Evolutionary conservation across 2,329 filamentous ascomycete genomes (phyloP).

Genomic region (Pseudogymnoascus sp.): DNA sequence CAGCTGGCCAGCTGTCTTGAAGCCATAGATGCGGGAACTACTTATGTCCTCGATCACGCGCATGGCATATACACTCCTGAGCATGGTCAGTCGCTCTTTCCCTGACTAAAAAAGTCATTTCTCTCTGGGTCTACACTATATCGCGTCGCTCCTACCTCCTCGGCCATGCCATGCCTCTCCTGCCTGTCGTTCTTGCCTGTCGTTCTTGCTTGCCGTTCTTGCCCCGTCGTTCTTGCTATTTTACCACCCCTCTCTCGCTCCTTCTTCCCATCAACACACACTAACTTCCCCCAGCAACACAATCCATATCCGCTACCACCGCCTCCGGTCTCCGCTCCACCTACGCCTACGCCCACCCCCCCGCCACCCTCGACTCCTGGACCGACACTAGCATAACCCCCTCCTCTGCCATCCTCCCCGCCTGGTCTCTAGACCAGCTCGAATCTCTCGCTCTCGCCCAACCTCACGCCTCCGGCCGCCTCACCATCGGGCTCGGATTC

Average conservation of each 20-base stretch:
- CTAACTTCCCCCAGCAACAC: constrained; percentile 15
- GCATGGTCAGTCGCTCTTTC: constrained; percentile 22
- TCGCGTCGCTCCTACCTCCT: constrained; percentile 13
- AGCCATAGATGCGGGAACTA: constrained; percentile 35
- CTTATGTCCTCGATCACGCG: constrained; percentile 34
- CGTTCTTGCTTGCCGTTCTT: too few relatives aligned
- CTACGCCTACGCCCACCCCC: constrained; percentile 34
- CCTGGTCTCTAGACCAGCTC: constrained; percentile 33
- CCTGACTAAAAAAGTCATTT: background rate
- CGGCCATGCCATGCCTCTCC: background rate
- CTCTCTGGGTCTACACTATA: background rate
- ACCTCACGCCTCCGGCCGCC: constrained; percentile 28
- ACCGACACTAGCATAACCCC: constrained; percentile 21
- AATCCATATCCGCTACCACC: constrained; percentile 32
- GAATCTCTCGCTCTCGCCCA: constrained; percentile 27
- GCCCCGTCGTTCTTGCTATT: background rate
- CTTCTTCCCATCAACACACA: background rate
- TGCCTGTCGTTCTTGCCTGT: too few relatives aligned
- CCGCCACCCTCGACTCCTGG: constrained; percentile 26
- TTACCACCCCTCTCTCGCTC: background rate
- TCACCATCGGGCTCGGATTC: constrained; percentile 37
- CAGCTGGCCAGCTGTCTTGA: constrained; percentile 34
- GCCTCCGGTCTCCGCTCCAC: constrained; percentile 39
- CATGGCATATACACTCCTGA: constrained; percentile 29
- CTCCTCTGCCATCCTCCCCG: constrained; percentile 23